Evolutionary conservation across 495 filamentous ascomycete genomes (phyloP).

Genomic region (Platismatia glauca): DNA sequence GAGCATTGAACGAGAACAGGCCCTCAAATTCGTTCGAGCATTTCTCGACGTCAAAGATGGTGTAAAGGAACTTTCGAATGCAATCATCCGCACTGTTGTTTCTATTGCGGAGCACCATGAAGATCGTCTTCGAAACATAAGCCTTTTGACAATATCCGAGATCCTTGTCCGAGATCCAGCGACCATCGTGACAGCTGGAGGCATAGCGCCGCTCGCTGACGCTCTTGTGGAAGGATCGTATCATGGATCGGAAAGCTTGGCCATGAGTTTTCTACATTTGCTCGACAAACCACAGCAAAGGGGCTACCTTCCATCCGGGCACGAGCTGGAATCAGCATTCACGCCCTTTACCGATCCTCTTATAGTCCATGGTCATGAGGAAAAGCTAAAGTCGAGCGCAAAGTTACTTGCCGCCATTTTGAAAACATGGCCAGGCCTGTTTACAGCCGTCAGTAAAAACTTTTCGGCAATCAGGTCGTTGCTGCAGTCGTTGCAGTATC

Average conservation of each 20-base stretch:
- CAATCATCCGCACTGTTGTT: conserved; percentile 77
- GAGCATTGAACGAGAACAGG: conserved; percentile 93
- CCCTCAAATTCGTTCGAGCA: conserved; percentile 88
- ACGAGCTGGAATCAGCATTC: conserved; percentile 70
- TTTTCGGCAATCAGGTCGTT: conserved; percentile 77
- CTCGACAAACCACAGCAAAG: conserved; percentile 76
- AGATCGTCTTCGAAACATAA: conserved; percentile 81
- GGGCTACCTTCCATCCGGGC: conserved; percentile 69
- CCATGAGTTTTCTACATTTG: conserved; percentile 75
- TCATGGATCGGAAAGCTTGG: conserved; percentile 78
- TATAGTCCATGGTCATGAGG: conserved; percentile 55
- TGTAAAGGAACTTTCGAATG: conserved; percentile 75
- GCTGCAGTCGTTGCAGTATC: conserved; percentile 66
- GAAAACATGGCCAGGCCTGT: conserved; percentile 84
- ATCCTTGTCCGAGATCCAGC: conserved; percentile 77
- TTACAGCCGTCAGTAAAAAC: conserved; percentile 75
- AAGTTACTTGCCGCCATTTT: conserved; percentile 80
- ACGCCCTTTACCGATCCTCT: conserved; percentile 83
- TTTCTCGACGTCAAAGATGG: conserved; percentile 96
- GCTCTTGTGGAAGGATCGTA: conserved; percentile 85
- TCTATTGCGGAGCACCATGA: conserved; percentile 82
- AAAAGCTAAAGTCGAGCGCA: conserved; percentile 71
- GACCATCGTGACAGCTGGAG: conserved; percentile 69
- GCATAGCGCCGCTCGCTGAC: conserved; percentile 71
- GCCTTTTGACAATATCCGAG: conserved; percentile 84